Conservation (phyloP, 148 eudicot species). For the Pouteria glomerata region DNA sequence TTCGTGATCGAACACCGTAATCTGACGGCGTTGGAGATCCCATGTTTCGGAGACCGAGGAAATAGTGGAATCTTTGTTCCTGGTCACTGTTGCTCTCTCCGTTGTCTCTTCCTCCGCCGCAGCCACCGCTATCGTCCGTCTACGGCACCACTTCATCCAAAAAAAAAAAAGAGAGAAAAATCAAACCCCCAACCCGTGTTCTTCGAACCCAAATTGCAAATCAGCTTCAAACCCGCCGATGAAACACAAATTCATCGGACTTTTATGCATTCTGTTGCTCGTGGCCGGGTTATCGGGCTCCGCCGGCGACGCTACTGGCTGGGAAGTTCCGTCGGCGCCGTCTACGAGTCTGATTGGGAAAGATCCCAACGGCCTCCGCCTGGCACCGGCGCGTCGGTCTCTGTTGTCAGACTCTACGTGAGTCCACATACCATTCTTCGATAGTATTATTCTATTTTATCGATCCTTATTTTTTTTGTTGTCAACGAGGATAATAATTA, state of each 20-base stretch:
- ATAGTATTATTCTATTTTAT: not conserved
- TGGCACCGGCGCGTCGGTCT: slow-evolving; percentile 8
- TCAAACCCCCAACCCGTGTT: not conserved
- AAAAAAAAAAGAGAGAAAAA: too few relatives aligned
- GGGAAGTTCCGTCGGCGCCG: not conserved
- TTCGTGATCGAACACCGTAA: too few relatives aligned
- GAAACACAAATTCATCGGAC: slow-evolving; percentile 1
- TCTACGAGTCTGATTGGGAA: slow-evolving; percentile 2
- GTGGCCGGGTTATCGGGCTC: slow-evolving; percentile 2
- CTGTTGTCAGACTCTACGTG: slow-evolving; percentile 20
- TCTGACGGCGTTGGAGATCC: slow-evolving; percentile 7
- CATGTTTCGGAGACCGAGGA: not conserved
- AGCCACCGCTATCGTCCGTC: not conserved
- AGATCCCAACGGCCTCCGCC: not conserved
- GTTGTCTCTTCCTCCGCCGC: not conserved
- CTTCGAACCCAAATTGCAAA: not conserved
- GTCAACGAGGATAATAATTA: too few relatives aligned
- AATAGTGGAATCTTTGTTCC: slow-evolving; percentile 18
- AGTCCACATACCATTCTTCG: not conserved
- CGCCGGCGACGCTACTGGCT: not conserved
- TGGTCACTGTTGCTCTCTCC: not conserved
- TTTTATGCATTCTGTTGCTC: not conserved
- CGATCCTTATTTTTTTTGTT: not conserved
- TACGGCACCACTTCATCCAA: not conserved
- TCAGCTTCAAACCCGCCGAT: not conserved